phyloP scores from a whole-genome alignment of 257 asterid species.

The Jasminum sambac region DNA sequence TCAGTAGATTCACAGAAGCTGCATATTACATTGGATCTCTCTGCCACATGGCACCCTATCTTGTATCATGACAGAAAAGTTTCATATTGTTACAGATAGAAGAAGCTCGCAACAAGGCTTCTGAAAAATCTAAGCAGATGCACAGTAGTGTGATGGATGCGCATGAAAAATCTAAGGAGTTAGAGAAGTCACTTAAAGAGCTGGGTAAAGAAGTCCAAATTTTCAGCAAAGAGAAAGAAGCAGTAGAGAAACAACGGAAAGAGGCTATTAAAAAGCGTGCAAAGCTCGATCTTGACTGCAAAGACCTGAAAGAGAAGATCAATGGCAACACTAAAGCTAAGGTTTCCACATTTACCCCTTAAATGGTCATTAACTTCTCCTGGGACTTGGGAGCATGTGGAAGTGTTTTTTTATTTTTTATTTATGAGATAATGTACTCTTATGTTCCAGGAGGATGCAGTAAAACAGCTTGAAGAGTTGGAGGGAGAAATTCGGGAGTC shows the following conservation, averaged over 20 bases:
- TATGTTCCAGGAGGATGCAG: conserved; percentile 79
- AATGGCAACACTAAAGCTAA: conserved; percentile 65
- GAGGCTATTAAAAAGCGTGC: conserved; percentile 91
- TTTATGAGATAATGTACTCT: conserved; percentile 28
- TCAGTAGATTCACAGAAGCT: neutral
- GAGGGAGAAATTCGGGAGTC: conserved; percentile 79
- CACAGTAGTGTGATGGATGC: conserved; percentile 69
- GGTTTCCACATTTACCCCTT: conserved; percentile 43
- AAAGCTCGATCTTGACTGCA: conserved; percentile 86
- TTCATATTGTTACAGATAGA: conserved; percentile 64
- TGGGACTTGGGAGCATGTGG: conserved; percentile 1
- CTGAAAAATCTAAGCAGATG: conserved; percentile 70
- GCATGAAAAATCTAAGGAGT: conserved; percentile 81
- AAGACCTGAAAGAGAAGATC: conserved; percentile 83
- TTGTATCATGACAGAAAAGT: conserved; percentile 13
- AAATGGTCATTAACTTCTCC: conserved; percentile 20
- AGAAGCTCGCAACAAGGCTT: conserved; percentile 62
- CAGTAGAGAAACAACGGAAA: conserved; percentile 76
- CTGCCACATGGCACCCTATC: conserved; percentile 19
- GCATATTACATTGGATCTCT: neutral
- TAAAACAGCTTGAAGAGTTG: conserved; percentile 67
- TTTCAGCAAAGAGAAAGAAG: conserved; percentile 81
- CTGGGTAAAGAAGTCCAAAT: conserved; percentile 77
- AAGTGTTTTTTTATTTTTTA: conserved; percentile 18
- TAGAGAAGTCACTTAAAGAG: conserved; percentile 79